Conservation (phyloP, 345 rosid species). For the Brassica rapa region DNA sequence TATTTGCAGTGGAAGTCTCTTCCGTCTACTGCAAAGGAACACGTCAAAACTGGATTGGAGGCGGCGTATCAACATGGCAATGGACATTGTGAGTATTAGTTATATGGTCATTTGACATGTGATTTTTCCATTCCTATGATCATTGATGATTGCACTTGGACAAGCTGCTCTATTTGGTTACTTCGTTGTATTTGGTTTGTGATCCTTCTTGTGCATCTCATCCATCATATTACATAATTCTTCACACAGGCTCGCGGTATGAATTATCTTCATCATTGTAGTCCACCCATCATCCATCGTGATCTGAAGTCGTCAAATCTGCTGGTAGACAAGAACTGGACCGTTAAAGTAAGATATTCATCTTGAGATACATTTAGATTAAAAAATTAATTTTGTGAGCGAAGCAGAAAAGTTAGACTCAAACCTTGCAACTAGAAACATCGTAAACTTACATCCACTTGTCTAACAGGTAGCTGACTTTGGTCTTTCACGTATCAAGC, state of each 20-base stretch:
- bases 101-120: not conserved
- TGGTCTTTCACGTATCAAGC: conserved; percentile 96
- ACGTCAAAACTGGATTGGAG: conserved; percentile 87
- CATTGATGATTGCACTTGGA: not conserved
- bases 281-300: conserved; percentile 94
- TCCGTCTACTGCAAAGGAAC: conserved; percentile 77
- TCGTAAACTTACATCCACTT: conserved; percentile 13
- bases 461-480: conserved; percentile 87
- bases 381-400: not conserved
- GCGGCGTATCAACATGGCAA: conserved; percentile 80
- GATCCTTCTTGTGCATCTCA: conserved; percentile 29
- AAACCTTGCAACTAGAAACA: not conserved
- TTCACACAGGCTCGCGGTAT: conserved; percentile 82
- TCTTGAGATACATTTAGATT: not conserved
- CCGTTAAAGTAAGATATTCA: conserved; percentile 67
- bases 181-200: conserved; percentile 15
- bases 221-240: conserved; percentile 30
- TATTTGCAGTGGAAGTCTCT: conserved; percentile 84
- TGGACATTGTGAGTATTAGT: conserved; percentile 74
- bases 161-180: conserved; percentile 11
- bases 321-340: conserved; percentile 93
- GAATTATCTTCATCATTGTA: conserved; percentile 92
- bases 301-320: conserved; percentile 99
- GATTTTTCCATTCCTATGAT: not conserved
- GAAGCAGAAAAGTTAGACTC: conserved; percentile 5